Conservation (phyloP, 1,284 basidiomycete species). For the Cerrena zonata region DNA sequence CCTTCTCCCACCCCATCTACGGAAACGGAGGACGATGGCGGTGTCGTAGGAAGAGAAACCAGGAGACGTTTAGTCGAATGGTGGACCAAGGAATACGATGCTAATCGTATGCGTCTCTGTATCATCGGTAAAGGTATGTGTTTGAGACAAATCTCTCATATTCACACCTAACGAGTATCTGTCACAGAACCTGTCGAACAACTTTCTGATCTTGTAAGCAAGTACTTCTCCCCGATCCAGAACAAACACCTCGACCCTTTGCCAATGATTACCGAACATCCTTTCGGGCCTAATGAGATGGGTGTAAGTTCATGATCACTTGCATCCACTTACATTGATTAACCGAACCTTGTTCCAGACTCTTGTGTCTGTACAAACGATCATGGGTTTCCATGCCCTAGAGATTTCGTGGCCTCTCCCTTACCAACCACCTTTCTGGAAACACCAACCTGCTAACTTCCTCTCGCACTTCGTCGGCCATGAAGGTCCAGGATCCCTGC, state of each 20-base stretch:
- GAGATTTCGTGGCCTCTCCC: conserved; percentile 87
- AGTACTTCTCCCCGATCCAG: conserved; percentile 70
- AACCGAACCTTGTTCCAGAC: conserved; percentile 46
- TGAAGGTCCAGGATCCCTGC: conserved; percentile 90
- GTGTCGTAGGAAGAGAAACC: conserved; percentile 78
- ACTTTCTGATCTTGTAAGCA: conserved; percentile 64
- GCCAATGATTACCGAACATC: conserved; percentile 70
- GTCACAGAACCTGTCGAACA: conserved; percentile 76
- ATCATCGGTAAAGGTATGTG: conserved; percentile 81
- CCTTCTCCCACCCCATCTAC: conserved; percentile 61
- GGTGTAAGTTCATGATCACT: conserved; percentile 51
- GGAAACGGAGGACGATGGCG: conserved; percentile 68
- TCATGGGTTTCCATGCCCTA: conserved; percentile 84
- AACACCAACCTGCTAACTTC: conserved; percentile 77
- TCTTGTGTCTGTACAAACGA: conserved; percentile 81
- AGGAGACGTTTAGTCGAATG: conserved; percentile 89
- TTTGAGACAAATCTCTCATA: no score
- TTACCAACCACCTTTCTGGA: conserved; percentile 77
- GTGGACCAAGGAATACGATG: conserved; percentile 91
- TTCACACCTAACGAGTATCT: no score
- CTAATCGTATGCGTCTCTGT: conserved; percentile 88
- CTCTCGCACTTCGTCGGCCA: conserved; percentile 89
- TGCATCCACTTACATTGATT: conserved; percentile 7
- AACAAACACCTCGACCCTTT: conserved; percentile 66
- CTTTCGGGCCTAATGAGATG: conserved; percentile 69